A percentile compares a stretch with the other conserved stretches of the same genome.
Conservation (phyloP, 768 basidiomycete genomes). For the Hygrophorus pudorinus region DNA sequence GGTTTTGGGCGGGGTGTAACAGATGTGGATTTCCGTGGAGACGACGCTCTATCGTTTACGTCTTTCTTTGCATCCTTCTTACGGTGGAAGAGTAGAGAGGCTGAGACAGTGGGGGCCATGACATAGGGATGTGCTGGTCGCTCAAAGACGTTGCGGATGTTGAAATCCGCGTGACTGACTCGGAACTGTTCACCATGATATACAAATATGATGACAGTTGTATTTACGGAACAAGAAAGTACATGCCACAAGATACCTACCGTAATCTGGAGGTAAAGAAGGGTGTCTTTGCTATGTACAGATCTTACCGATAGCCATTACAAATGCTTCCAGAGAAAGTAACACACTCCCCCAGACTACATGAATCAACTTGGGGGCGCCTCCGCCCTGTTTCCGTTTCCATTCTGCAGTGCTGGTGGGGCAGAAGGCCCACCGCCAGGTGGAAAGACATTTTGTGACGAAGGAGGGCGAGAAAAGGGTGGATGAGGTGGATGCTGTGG, state of each 20-base stretch:
- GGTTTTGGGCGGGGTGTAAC: constrained; percentile 19
- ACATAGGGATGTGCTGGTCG: too few relatives aligned
- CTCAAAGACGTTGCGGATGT: too few relatives aligned
- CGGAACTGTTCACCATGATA: neutral
- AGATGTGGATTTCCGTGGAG: constrained; percentile 6
- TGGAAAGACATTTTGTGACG: constrained; percentile 50
- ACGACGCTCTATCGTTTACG: neutral
- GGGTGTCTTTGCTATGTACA: neutral
- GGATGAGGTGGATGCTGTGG: constrained; percentile 26
- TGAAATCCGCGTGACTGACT: too few relatives aligned
- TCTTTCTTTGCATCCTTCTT: constrained; percentile 41
- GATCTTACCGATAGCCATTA: too few relatives aligned
- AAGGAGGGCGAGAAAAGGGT: constrained; percentile 43
- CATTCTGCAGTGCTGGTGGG: constrained; percentile 32
- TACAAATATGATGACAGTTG: neutral
- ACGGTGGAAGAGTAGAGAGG: constrained; percentile 54
- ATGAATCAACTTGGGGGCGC: constrained; percentile 26
- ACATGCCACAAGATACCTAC: constrained; percentile 6
- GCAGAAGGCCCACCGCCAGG: constrained; percentile 26
- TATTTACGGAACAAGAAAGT: neutral
- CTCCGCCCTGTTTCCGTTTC: constrained; percentile 33
- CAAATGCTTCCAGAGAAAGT: neutral
- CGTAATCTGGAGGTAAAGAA: neutral
- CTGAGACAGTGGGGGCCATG: constrained; percentile 35
- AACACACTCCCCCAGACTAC: neutral